Evolutionary conservation across 306 rosid species (phyloP).

Genomic region (Lathyrus sativus): DNA sequence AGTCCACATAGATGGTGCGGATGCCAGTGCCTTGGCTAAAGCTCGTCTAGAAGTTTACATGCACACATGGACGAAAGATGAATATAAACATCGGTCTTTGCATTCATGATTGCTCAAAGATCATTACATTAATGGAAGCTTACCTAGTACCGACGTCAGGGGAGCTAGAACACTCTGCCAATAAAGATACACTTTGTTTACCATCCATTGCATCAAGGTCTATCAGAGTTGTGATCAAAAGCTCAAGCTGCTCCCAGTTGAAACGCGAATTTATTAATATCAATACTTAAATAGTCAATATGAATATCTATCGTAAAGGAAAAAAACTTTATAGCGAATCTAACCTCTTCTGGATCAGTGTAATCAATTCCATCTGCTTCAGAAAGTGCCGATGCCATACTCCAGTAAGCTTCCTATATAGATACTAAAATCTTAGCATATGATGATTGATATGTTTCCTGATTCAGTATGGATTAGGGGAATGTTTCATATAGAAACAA

Average conservation of each 20-base stretch:
- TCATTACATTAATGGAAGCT: slow-evolving; percentile 22
- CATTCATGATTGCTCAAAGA: slow-evolving; percentile 21
- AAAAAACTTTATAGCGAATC: slow-evolving; percentile 31
- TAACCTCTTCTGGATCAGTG: slow-evolving; percentile 96
- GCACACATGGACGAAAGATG: not conserved
- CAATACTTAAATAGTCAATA: slow-evolving; percentile 23
- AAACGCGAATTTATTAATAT: slow-evolving; percentile 34
- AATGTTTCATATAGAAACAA: not conserved
- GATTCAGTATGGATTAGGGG: slow-evolving; percentile 21
- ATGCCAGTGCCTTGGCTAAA: slow-evolving; percentile 80
- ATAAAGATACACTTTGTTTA: slow-evolving; percentile 75
- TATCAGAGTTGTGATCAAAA: slow-evolving; percentile 80
- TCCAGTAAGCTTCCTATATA: slow-evolving; percentile 87
- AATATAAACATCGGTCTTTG: slow-evolving; percentile 25
- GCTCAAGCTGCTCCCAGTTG: slow-evolving; percentile 70
- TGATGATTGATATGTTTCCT: slow-evolving; percentile 34
- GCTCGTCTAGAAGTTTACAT: slow-evolving; percentile 60
- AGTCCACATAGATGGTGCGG: slow-evolving; percentile 98
- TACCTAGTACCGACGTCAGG: slow-evolving; percentile 90
- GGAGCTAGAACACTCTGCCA: slow-evolving; percentile 90
- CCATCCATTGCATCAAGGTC: slow-evolving; percentile 99
- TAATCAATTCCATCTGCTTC: slow-evolving; percentile 98
- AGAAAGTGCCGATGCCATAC: slow-evolving; percentile 88
- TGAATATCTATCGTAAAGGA: slow-evolving; percentile 24
- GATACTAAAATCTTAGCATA: slow-evolving; percentile 19